Conservation (phyloP, 192 early-diverging fungal species). For the Coemansia asiatica region DNA sequence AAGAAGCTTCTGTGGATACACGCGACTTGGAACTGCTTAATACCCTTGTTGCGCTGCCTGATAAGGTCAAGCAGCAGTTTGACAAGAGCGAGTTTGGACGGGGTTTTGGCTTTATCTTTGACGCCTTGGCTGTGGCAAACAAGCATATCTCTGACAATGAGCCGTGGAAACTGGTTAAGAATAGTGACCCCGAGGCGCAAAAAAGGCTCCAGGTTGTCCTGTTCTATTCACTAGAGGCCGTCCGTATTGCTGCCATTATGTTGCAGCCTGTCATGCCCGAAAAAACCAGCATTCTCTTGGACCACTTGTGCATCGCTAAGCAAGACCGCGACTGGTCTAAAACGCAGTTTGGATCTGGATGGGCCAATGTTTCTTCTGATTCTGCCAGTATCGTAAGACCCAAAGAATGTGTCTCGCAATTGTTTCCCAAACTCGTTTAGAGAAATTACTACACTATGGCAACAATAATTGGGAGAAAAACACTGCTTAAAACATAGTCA, state of each 20-base stretch:
- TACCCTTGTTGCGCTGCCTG: constrained; percentile 19
- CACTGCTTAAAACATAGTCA: too few species aligned
- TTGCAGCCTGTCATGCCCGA: constrained; percentile 86
- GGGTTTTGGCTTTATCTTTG: constrained; percentile 63
- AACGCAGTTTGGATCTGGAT: constrained; percentile 62
- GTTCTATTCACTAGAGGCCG: constrained; percentile 74
- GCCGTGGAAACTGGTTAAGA: constrained; percentile 81
- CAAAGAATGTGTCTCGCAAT: constrained; percentile 9
- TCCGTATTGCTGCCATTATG: constrained; percentile 70
- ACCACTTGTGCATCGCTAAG: constrained; percentile 59
- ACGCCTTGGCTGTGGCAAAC: constrained; percentile 71
- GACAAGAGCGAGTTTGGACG: constrained; percentile 63
- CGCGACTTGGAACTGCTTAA: constrained; percentile 13
- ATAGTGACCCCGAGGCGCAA: constrained; percentile 23
- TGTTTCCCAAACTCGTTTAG: constrained; percentile 43
- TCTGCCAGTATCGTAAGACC: background rate
- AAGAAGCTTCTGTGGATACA: background rate
- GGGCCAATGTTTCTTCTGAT: constrained; percentile 31
- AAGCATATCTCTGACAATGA: constrained; percentile 64
- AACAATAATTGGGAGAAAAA: too few species aligned
- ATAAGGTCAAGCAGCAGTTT: constrained; percentile 40
- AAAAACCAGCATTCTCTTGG: constrained; percentile 67
- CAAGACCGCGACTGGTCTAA: constrained; percentile 63
- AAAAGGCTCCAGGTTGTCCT: constrained; percentile 64
- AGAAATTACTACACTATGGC: constrained; percentile 60